Evolutionary conservation across 257 asterid genomes (phyloP).

Genomic region (Nicotiana knightiana): DNA sequence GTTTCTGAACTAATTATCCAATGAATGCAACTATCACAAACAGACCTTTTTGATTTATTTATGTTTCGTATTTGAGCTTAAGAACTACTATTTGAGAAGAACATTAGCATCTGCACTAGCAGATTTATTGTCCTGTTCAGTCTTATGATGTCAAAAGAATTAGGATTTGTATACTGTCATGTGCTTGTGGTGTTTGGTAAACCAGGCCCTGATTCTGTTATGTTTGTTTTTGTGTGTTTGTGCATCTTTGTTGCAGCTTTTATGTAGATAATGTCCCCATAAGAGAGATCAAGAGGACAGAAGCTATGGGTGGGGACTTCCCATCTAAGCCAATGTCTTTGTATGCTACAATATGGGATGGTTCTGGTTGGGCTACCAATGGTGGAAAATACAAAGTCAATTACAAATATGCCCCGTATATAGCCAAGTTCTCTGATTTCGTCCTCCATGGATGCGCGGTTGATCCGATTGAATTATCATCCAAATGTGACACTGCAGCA

Average conservation of each 20-base stretch:
- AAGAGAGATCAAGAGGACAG: conserved; percentile 60
- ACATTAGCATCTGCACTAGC: neutral
- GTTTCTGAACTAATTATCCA: neutral
- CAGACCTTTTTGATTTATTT: neutral
- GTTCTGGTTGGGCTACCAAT: conserved; percentile 79
- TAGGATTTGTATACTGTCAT: neutral
- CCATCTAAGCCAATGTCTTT: conserved; percentile 84
- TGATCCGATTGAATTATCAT: conserved; percentile 42
- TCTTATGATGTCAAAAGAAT: neutral
- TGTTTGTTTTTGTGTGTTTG: conserved; percentile 18
- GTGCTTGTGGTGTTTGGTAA: conserved; percentile 4
- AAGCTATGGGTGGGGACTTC: conserved; percentile 75
- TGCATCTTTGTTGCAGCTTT: conserved; percentile 48
- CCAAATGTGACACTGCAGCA: conserved; percentile 33
- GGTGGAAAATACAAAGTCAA: conserved; percentile 67
- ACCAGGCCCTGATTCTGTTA: conserved; percentile 8
- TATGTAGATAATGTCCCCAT: conserved; percentile 73
- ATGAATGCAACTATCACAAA: neutral
- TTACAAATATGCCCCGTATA: conserved; percentile 77
- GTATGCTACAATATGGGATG: conserved; percentile 92
- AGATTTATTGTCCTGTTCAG: no score
- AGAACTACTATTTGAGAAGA: neutral
- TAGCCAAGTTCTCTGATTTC: conserved; percentile 52
- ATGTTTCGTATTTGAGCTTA: neutral
- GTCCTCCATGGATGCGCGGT: conserved; percentile 76